Conservation (phyloP, 805 yeast species). For the Vanderwaltozyma tropicalis region DNA sequence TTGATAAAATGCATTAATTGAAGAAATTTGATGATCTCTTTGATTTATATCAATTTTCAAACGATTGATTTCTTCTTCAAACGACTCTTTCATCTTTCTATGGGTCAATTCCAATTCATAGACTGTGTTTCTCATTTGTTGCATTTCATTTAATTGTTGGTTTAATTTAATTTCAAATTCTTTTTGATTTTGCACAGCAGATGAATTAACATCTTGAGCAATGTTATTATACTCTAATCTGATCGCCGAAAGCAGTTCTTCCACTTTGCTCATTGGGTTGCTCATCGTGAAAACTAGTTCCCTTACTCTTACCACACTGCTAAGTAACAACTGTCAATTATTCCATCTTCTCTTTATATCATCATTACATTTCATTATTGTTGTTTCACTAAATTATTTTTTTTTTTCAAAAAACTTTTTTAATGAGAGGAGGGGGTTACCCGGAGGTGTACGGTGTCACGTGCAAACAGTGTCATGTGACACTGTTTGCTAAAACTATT, state of each 20-base stretch:
- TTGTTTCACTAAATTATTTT: too few relatives aligned
- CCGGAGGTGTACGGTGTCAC: too few relatives aligned
- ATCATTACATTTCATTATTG: too few relatives aligned
- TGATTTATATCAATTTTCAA: constrained; percentile 78
- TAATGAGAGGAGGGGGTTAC: too few relatives aligned
- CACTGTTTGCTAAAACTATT: too few relatives aligned
- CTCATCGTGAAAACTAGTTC: too few relatives aligned
- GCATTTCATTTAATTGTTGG: constrained; percentile 89
- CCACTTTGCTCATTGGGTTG: constrained; percentile 29
- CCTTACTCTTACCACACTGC: too few relatives aligned
- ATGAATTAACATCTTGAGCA: constrained; percentile 73
- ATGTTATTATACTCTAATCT: constrained; percentile 84
- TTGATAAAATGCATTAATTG: constrained; percentile 10
- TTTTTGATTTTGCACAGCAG: constrained; percentile 74
- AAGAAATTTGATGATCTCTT: constrained; percentile 50
- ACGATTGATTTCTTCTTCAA: constrained; percentile 83
- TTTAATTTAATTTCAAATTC: constrained; percentile 82
- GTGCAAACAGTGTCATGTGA: too few relatives aligned
- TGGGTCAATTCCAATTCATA: constrained; percentile 91
- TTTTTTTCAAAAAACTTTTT: too few relatives aligned
- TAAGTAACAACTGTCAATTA: too few relatives aligned
- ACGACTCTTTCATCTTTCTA: constrained; percentile 88
- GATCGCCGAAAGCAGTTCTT: constrained; percentile 83
- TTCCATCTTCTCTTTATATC: too few relatives aligned
- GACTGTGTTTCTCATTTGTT: constrained; percentile 87